Conservation (phyloP, 805 yeast species). For the Debaryomyces maramus region DNA sequence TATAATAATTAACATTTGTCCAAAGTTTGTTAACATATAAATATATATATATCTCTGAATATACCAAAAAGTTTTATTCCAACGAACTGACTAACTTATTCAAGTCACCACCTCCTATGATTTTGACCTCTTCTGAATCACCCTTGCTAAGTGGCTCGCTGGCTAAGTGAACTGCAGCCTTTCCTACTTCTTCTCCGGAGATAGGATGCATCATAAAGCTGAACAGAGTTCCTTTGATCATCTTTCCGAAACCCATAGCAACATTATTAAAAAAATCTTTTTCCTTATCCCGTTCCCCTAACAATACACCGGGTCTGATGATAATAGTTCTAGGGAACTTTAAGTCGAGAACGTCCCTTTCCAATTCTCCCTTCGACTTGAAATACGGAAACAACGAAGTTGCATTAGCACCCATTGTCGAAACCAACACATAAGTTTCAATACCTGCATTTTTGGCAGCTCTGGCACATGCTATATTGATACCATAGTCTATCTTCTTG, state of each 20-base stretch:
- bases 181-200: slow-evolving; percentile 66
- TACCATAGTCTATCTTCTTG: slow-evolving; percentile 69
- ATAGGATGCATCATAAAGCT: slow-evolving; percentile 39
- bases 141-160: slow-evolving; percentile 13
- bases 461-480: slow-evolving; percentile 66
- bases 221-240: slow-evolving; percentile 6
- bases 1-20: too few relatives aligned
- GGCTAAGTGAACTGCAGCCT: slow-evolving; percentile 50
- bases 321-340: slow-evolving; percentile 73
- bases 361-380: slow-evolving; percentile 73
- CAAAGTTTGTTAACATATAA: too few relatives aligned
- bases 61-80: too few relatives aligned
- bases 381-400: slow-evolving; percentile 60
- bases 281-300: slow-evolving; percentile 57
- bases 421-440: slow-evolving; percentile 64
- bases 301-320: slow-evolving; percentile 71
- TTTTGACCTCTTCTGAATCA: slow-evolving; percentile 21
- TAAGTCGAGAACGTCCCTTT: slow-evolving; percentile 60
- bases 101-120: slow-evolving; percentile 19
- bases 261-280: slow-evolving; percentile 39
- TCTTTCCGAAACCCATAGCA: slow-evolving; percentile 20
- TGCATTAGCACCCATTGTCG: slow-evolving; percentile 63
- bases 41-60: too few relatives aligned
- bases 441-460: slow-evolving; percentile 73
- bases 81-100: slow-evolving; percentile 1